These are phyloP conservation scores for Colletotrichum spinosum DNA, from an alignment of 2,329 filamentous ascomycete species.

Conservation along the genomic window DNA sequence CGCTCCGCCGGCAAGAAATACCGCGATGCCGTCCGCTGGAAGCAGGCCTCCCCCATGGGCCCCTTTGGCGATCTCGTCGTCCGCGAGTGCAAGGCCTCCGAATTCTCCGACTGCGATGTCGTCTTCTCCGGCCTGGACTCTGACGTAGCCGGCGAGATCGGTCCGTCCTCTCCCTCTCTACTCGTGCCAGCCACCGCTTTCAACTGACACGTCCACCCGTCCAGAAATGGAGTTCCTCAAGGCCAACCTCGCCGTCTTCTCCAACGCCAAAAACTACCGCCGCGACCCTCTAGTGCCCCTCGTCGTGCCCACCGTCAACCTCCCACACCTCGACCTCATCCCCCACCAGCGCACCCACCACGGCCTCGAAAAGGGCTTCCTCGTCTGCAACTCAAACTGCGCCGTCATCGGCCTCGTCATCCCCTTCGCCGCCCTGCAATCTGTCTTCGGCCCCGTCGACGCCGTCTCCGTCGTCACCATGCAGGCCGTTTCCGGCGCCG, in stretches of 20 bases:
- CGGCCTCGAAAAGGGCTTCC: constrained; percentile 83
- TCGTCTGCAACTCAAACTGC: constrained; percentile 98
- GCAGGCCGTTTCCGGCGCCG: constrained; percentile 93
- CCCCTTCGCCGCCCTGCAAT: constrained; percentile 90
- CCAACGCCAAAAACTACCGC: constrained; percentile 97
- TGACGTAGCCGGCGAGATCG: constrained; percentile 91
- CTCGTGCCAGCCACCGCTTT: constrained; percentile 3
- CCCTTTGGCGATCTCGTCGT: constrained; percentile 84
- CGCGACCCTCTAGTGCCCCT: constrained; percentile 90
- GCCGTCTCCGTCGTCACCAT: constrained; percentile 85
- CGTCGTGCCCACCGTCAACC: constrained; percentile 95
- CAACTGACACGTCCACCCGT: constrained; percentile 32
- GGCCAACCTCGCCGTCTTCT: constrained; percentile 91
- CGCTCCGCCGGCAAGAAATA: constrained; percentile 94
- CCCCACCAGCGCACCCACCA: constrained; percentile 85
- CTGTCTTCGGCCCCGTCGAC: constrained; percentile 86
- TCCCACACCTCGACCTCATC: constrained; percentile 86
- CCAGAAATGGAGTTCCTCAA: constrained; percentile 91
- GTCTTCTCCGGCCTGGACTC: constrained; percentile 94
- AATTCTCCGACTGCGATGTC: constrained; percentile 91
- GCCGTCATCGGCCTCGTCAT: constrained; percentile 97
- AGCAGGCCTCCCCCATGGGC: constrained; percentile 88
- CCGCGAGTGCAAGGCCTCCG: constrained; percentile 82
- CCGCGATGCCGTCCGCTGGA: constrained; percentile 94
- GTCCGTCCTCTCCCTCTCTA: constrained; percentile 61